These are phyloP conservation scores for Dalbergia oliveri DNA, from an alignment of 306 rosid species.

Conservation along the genomic window DNA sequence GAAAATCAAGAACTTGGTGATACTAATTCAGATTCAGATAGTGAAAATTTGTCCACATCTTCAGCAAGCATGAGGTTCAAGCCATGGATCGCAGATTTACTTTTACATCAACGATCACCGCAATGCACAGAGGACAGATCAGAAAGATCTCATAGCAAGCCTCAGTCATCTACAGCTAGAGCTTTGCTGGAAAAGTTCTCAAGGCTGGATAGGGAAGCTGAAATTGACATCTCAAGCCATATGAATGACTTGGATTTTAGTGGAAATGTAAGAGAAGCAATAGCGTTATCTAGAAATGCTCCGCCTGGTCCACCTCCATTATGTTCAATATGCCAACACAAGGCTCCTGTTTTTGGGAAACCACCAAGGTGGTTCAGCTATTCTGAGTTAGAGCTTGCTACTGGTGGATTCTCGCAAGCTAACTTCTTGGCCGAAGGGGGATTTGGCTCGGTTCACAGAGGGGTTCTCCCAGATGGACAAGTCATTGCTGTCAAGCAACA, in stretches of 20 bases:
- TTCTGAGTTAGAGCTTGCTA: conserved; percentile 92
- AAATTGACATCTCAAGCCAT: conserved; percentile 58
- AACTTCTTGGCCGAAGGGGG: conserved; percentile 99
- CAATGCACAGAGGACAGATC: conserved; percentile 61
- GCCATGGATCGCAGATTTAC: conserved; percentile 77
- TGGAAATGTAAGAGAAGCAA: conserved; percentile 87
- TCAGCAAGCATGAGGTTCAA: conserved; percentile 86
- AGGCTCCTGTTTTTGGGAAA: conserved; percentile 97
- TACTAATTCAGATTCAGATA: conserved; percentile 79
- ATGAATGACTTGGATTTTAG: conserved; percentile 66
- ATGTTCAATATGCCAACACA: conserved; percentile 97
- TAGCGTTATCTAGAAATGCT: conserved; percentile 76
- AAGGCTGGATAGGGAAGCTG: conserved; percentile 74
- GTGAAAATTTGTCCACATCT: conserved; percentile 70
- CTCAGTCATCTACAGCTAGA: conserved; percentile 64
- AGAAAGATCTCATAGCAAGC: conserved; percentile 57
- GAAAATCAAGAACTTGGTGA: conserved; percentile 70
- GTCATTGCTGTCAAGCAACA: conserved; percentile 98
- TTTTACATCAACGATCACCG: conserved; percentile 64
- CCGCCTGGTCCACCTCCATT: conserved; percentile 95
- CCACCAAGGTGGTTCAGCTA: conserved; percentile 97
- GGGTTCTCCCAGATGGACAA: conserved; percentile 90
- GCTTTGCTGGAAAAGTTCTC: conserved; percentile 68
- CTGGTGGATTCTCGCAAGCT: conserved; percentile 90
- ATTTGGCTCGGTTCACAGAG: conserved; percentile 96